These are phyloP conservation scores for Rhizoclosmatium globosum DNA, from an alignment of 192 early-diverging fungal species.

Conservation along the genomic window DNA sequence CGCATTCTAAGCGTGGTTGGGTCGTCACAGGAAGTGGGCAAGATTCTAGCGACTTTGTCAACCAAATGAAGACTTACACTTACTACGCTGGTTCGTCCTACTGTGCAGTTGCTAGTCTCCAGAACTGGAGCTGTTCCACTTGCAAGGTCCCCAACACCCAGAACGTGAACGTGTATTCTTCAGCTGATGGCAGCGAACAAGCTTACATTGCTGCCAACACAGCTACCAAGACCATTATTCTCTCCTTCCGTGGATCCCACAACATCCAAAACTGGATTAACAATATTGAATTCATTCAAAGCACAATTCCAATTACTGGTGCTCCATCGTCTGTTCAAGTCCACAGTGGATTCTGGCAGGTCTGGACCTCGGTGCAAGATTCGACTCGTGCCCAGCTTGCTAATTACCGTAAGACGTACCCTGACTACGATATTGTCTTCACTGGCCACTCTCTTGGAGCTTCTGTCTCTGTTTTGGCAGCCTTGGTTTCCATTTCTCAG, in stretches of 20 bases:
- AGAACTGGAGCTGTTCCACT: too few relatives aligned
- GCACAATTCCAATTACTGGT: not conserved
- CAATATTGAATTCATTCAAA: conserved; percentile 19
- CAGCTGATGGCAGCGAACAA: not conserved
- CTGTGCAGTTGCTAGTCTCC: too few relatives aligned
- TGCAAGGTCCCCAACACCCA: too few relatives aligned
- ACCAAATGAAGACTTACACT: too few relatives aligned
- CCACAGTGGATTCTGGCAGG: conserved; percentile 40
- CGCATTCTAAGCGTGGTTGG: too few relatives aligned
- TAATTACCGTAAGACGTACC: not conserved
- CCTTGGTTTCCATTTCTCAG: conserved; percentile 34
- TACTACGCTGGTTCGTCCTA: too few relatives aligned
- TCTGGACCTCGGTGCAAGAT: conserved; percentile 9
- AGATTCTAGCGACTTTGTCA: too few relatives aligned
- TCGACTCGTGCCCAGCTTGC: not conserved
- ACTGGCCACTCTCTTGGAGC: conserved; percentile 47
- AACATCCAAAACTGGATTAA: conserved; percentile 26
- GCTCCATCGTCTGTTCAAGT: conserved; percentile 7
- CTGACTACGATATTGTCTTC: conserved; percentile 31
- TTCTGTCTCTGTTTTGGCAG: conserved; percentile 36
- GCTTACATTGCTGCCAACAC: conserved; percentile 41
- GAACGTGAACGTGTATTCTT: too few relatives aligned
- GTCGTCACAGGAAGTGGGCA: too few relatives aligned
- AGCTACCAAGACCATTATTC: conserved; percentile 34
- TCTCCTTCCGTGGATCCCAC: conserved; percentile 43